Percentiles rank a stretch among this genome's conserved stretches.
phyloP scores from a whole-genome alignment of 176 grass and related monocot species.

The Triticum timopheevii region DNA sequence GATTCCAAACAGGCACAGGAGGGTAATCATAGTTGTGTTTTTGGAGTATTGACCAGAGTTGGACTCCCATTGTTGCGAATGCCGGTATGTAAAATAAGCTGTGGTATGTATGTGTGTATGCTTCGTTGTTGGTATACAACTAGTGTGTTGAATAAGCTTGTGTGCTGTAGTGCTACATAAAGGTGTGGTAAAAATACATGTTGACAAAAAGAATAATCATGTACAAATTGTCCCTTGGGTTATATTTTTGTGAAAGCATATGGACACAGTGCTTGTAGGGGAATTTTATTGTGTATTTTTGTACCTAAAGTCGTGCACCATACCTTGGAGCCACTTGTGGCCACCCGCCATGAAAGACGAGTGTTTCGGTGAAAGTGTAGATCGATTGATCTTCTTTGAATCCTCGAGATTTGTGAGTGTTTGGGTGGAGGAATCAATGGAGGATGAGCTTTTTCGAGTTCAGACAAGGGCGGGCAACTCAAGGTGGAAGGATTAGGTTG shows the following conservation, averaged over 20 bases:
- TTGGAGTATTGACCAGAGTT: neutral
- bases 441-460: no score
- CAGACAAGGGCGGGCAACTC: no score
- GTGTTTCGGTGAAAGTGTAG: no score
- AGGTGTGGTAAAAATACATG: neutral
- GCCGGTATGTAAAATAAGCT: neutral
- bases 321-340: no score
- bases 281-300: no score
- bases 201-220: neutral
- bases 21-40: neutral
- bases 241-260: neutral
- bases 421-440: no score
- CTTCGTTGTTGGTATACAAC: neutral
- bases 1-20: neutral
- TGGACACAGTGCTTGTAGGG: neutral
- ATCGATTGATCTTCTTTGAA: no score
- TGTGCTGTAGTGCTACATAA: neutral
- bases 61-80: neutral
- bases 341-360: no score
- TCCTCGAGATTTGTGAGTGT: no score
- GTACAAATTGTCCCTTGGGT: neutral
- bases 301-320: no score
- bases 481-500: no score
- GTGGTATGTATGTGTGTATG: neutral
- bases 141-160: neutral